Percentiles rank a stretch among this genome's conserved stretches.
Conservation (phyloP, 2,329 filamentous ascomycete species). For the Diaporthe ampelina region DNA sequence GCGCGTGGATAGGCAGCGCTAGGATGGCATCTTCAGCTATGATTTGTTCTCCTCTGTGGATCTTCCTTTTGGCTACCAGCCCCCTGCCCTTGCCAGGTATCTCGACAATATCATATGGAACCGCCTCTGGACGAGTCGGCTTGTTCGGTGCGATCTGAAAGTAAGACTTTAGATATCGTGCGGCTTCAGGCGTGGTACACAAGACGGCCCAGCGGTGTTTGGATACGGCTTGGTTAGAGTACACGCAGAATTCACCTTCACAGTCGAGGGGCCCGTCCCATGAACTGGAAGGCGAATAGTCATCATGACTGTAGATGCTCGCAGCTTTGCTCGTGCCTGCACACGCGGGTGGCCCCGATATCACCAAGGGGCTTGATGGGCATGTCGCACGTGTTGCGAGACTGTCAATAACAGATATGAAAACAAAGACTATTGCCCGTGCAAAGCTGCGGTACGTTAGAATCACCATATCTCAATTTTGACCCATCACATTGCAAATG, state of each 20-base stretch:
- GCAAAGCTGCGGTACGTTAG: neutral
- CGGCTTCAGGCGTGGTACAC: constrained; percentile 2
- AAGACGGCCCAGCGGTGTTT: neutral
- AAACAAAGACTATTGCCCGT: too few species aligned
- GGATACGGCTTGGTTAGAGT: constrained; percentile 6
- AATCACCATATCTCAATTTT: neutral
- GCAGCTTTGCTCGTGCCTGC: constrained; percentile 1
- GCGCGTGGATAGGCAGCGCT: neutral
- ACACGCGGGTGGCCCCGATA: neutral
- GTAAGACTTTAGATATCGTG: neutral
- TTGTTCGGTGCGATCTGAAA: constrained; percentile 5
- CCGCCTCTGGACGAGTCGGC: neutral
- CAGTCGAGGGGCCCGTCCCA: constrained; percentile 21
- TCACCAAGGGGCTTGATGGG: neutral
- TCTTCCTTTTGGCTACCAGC: neutral
- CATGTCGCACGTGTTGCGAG: neutral
- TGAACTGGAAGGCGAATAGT: neutral
- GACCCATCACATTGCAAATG: neutral
- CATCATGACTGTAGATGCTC: neutral
- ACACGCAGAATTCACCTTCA: constrained; percentile 10
- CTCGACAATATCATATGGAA: neutral
- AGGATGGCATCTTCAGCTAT: constrained; percentile 8
- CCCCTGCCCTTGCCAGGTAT: constrained; percentile 2
- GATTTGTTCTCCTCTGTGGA: neutral
- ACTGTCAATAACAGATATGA: neutral